Conservation (phyloP, 202 grass and related monocot species). For the Bolboschoenoplectus hybrid region DNA sequence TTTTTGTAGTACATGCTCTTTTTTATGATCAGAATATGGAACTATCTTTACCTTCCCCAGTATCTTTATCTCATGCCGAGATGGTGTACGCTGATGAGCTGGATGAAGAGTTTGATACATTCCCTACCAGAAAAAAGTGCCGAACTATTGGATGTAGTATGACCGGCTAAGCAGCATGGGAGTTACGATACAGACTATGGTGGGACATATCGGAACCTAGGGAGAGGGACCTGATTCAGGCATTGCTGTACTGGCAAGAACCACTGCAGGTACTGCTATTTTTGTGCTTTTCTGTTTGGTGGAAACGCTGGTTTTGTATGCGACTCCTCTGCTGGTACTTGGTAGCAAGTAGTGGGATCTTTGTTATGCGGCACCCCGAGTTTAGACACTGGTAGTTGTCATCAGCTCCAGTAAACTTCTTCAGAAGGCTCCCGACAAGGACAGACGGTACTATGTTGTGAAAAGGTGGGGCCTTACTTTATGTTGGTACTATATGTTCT, state of each 20-base stretch:
- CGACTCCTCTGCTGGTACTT: constrained; percentile 80
- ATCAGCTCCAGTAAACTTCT: constrained; percentile 80
- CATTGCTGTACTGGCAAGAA: constrained; percentile 93
- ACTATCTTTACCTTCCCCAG: constrained; percentile 77
- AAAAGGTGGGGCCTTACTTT: constrained; percentile 42
- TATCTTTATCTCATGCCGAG: constrained; percentile 91
- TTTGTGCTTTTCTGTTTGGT: constrained; percentile 89
- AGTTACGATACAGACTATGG: constrained; percentile 87
- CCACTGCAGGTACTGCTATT: constrained; percentile 66
- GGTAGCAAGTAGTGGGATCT: constrained; percentile 72
- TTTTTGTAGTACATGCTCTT: constrained; percentile 67
- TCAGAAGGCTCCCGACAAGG: constrained; percentile 75
- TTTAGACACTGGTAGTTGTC: constrained; percentile 74
- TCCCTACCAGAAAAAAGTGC: constrained; percentile 59
- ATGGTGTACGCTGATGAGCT: constrained; percentile 83
- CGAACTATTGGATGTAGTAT: constrained; percentile 69
- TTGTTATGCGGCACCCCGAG: constrained; percentile 85
- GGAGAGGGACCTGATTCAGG: constrained; percentile 74
- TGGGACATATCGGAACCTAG: constrained; percentile 88
- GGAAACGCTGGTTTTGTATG: constrained; percentile 70
- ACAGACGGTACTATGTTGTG: constrained; percentile 75
- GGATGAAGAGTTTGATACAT: constrained; percentile 88
- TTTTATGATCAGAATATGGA: constrained; percentile 89
- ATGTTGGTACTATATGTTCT: constrained; percentile 37
- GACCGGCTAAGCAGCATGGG: constrained; percentile 90